Percentiles rank a stretch among this genome's conserved stretches.
Evolutionary conservation across 2,329 filamentous ascomycete species (phyloP).

Genomic region (Biscogniauxia marginata): DNA sequence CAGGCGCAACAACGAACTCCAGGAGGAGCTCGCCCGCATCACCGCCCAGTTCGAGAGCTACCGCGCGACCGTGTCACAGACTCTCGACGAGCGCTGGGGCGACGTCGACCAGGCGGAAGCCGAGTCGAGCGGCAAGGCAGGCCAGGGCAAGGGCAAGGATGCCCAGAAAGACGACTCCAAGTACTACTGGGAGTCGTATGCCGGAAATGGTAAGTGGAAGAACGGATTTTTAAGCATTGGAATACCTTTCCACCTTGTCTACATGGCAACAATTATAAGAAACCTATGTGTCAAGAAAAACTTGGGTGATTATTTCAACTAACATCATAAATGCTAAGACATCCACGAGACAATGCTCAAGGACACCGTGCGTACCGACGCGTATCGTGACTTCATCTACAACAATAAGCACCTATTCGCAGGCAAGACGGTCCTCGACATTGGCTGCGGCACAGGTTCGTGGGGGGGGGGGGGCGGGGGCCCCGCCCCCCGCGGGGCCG

Average conservation of each 20-base stretch:
- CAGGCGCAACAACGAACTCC: conserved; percentile 54
- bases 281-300: too few relatives aligned
- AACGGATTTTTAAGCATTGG: background rate
- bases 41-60: conserved; percentile 64
- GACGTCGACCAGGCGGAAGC: conserved; percentile 47
- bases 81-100: conserved; percentile 64
- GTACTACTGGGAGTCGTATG: conserved; percentile 63
- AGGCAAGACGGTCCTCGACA: conserved; percentile 84
- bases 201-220: conserved; percentile 52
- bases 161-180: conserved; percentile 39
- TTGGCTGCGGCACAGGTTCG: conserved; percentile 79
- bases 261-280: too few relatives aligned
- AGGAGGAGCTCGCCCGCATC: conserved; percentile 59
- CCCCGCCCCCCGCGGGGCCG: too few relatives aligned
- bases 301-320: too few relatives aligned
- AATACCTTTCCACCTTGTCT: background rate
- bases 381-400: conserved; percentile 94
- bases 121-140: conserved; percentile 29
- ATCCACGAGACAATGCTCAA: conserved; percentile 98
- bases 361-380: conserved; percentile 81
- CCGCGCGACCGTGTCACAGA: conserved; percentile 63
- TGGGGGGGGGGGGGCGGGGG: too few relatives aligned
- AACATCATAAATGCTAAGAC: conserved; percentile 45
- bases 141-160: conserved; percentile 25
- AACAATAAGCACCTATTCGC: conserved; percentile 84